A percentile compares a stretch with the other conserved stretches of the same genome.
phyloP scores from a whole-genome alignment of 768 basidiomycete species.

The Kwoniella botswanensis region DNA sequence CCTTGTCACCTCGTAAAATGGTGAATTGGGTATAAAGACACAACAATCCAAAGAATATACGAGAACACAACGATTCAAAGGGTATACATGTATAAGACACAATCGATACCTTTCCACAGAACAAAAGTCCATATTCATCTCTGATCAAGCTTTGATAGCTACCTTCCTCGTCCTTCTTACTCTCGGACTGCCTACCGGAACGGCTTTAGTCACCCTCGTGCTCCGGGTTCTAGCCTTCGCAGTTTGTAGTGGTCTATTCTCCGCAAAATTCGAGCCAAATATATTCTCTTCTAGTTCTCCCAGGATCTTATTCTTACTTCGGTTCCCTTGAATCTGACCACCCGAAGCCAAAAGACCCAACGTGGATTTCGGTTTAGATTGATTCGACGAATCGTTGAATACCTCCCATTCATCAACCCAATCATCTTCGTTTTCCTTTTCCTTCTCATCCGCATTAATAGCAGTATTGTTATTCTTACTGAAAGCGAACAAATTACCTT shows the following conservation, averaged over 20 bases:
- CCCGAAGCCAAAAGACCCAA: not conserved
- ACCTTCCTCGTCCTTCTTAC: slow-evolving; percentile 9
- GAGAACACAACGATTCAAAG: not conserved
- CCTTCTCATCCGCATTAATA: slow-evolving; percentile 7
- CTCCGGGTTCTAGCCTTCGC: slow-evolving; percentile 1
- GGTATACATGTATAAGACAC: slow-evolving; percentile 1
- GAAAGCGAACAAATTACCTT: slow-evolving; percentile 42
- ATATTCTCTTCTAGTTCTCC: slow-evolving; percentile 14
- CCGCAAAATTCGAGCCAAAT: not conserved
- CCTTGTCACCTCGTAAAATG: not conserved
- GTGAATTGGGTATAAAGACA: not conserved
- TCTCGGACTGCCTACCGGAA: slow-evolving; percentile 12
- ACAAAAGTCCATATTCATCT: not conserved
- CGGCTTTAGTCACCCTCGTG: not conserved
- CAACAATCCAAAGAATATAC: not conserved
- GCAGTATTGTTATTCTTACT: not conserved
- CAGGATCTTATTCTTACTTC: not conserved
- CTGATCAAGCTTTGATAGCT: slow-evolving; percentile 19
- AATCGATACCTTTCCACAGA: not conserved
- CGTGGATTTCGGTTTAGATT: not conserved
- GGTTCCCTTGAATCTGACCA: not conserved
- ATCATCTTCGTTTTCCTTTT: slow-evolving; percentile 10
- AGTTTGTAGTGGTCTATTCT: not conserved
- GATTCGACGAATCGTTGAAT: slow-evolving; percentile 21
- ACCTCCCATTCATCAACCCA: slow-evolving; percentile 18